Evolutionary conservation across 495 filamentous ascomycete species (phyloP).

Genomic region (Neurospora terricola): DNA sequence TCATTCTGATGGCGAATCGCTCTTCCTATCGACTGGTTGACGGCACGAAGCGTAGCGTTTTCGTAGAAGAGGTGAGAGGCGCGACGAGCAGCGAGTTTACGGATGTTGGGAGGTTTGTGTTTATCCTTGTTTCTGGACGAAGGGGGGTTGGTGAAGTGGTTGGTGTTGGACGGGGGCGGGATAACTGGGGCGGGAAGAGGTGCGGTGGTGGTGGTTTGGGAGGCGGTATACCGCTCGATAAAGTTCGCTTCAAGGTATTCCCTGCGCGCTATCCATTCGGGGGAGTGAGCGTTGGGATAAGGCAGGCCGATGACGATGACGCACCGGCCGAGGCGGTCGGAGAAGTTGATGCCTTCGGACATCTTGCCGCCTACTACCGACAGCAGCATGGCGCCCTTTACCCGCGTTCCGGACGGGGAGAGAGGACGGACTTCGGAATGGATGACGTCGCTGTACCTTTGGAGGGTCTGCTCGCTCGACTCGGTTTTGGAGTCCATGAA

Average conservation of each 20-base stretch:
- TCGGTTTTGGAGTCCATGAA: slow-evolving; percentile 55
- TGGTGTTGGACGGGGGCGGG: neutral
- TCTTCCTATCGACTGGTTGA: slow-evolving; percentile 91
- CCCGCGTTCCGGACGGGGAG: neutral
- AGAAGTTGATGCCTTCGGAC: slow-evolving; percentile 97
- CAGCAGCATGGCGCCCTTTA: slow-evolving; percentile 65
- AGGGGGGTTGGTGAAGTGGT: neutral
- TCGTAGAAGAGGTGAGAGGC: slow-evolving; percentile 59
- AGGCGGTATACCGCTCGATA: slow-evolving; percentile 28
- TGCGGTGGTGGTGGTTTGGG: neutral
- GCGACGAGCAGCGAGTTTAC: neutral
- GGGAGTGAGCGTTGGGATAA: slow-evolving; percentile 81
- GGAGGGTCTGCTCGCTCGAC: slow-evolving; percentile 56
- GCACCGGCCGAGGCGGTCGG: slow-evolving; percentile 77
- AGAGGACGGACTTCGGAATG: slow-evolving; percentile 18
- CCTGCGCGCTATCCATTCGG: slow-evolving; percentile 87
- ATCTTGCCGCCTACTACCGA: slow-evolving; percentile 92
- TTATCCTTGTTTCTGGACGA: neutral
- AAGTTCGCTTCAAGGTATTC: slow-evolving; percentile 73
- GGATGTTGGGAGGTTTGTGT: neutral
- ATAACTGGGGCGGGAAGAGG: slow-evolving; percentile 34
- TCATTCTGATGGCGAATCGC: slow-evolving; percentile 83
- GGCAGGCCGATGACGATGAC: slow-evolving; percentile 85
- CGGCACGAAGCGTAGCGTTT: slow-evolving; percentile 91
- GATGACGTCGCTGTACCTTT: slow-evolving; percentile 61